A percentile compares a stretch with the other conserved stretches of the same genome.
Conservation (phyloP, 805 yeast genomes). For the Yarrowia yakushimensis region DNA sequence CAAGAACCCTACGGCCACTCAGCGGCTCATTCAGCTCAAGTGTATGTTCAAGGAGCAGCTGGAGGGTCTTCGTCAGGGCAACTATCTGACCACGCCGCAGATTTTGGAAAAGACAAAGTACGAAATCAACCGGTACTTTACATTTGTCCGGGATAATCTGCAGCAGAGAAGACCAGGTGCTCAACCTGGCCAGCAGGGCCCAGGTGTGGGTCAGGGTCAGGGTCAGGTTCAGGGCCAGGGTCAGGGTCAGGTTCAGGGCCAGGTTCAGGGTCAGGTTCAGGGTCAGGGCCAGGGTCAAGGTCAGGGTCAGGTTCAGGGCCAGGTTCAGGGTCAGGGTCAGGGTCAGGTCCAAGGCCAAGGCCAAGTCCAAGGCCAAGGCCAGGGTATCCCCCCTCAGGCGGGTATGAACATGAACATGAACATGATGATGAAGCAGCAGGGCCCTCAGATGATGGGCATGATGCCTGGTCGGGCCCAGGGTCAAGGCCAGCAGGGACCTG, state of each 20-base stretch:
- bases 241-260: neutral
- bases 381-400: neutral
- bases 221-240: neutral
- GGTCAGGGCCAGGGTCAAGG: neutral
- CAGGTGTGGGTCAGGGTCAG: neutral
- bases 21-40: conserved; percentile 71
- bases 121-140: conserved; percentile 72
- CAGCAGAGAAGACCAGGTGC: conserved; percentile 28
- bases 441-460: conserved; percentile 13
- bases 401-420: conserved; percentile 11
- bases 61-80: conserved; percentile 62
- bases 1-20: conserved; percentile 69
- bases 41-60: conserved; percentile 72
- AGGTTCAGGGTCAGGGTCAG: neutral
- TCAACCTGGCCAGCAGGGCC: neutral
- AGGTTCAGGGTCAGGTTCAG: neutral
- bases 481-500: conserved; percentile 25
- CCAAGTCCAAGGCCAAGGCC: neutral
- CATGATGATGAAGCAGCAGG: conserved; percentile 12
- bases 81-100: conserved; percentile 68
- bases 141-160: conserved; percentile 65
- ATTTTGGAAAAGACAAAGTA: conserved; percentile 63
- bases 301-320: neutral
- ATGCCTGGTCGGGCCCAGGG: conserved; percentile 10
- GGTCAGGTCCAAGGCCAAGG: neutral